Percentiles rank a stretch among this genome's conserved stretches.
Evolutionary conservation across 345 rosid genomes (phyloP).

Genomic region (Brassica carinata): DNA sequence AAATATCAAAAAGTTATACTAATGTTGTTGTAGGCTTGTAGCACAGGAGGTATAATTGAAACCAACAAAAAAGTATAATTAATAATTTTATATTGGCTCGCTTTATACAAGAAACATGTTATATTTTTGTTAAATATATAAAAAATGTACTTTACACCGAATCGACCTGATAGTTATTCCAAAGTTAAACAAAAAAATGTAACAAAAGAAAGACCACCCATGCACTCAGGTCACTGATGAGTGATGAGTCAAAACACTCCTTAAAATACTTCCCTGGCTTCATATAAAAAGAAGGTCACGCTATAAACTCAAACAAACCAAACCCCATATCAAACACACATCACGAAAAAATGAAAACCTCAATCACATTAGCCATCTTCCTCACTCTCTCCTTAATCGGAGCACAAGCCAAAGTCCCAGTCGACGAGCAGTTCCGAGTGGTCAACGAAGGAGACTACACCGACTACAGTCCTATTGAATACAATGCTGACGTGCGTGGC

Average conservation of each 20-base stretch:
- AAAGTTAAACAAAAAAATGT: background rate
- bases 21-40: background rate
- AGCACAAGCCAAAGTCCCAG: constrained; percentile 33
- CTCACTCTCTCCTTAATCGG: constrained; percentile 20
- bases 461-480: constrained; percentile 36
- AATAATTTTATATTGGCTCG: background rate
- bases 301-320: background rate
- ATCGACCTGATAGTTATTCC: background rate
- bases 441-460: constrained; percentile 40
- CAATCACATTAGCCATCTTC: constrained; percentile 15
- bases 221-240: background rate
- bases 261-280: background rate
- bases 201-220: background rate
- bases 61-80: background rate
- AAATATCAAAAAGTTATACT: background rate
- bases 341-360: constrained; percentile 18
- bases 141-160: background rate
- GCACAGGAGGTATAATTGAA: background rate
- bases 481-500: constrained; percentile 39
- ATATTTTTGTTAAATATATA: background rate
- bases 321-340: constrained; percentile 10
- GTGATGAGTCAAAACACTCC: background rate
- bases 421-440: constrained; percentile 25
- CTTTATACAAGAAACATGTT: background rate
- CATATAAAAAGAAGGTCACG: background rate